Evolutionary conservation across 2,329 filamentous ascomycete species (phyloP).

Genomic region (Penicillium sp.): DNA sequence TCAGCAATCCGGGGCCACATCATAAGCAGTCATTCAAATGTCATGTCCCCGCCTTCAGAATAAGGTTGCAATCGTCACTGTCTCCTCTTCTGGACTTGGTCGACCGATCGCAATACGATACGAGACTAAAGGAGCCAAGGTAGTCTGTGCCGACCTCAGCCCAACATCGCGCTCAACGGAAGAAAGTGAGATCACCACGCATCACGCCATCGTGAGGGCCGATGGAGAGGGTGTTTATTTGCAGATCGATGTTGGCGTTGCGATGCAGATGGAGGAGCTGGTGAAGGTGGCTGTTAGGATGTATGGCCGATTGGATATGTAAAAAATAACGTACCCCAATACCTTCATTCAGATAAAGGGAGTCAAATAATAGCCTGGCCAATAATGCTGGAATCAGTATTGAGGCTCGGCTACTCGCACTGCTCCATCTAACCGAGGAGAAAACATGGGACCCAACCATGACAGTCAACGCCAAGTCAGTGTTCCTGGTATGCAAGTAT

Average conservation of each 20-base stretch:
- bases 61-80: slow-evolving; percentile 48
- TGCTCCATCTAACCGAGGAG: slow-evolving; percentile 50
- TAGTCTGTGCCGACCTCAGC: slow-evolving; percentile 47
- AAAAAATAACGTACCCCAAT: slow-evolving; percentile 9
- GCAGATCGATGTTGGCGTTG: slow-evolving; percentile 45
- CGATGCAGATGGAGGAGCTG: slow-evolving; percentile 37
- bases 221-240: slow-evolving; percentile 46
- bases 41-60: slow-evolving; percentile 23
- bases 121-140: slow-evolving; percentile 41
- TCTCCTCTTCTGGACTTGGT: slow-evolving; percentile 50
- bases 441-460: slow-evolving; percentile 46
- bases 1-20: too few relatives aligned
- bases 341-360: too few relatives aligned
- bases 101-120: slow-evolving; percentile 49
- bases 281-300: slow-evolving; percentile 36
- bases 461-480: slow-evolving; percentile 41
- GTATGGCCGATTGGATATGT: slow-evolving; percentile 49
- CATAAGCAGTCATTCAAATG: too few relatives aligned
- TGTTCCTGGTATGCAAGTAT: slow-evolving; percentile 46
- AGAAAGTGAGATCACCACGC: slow-evolving; percentile 33
- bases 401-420: slow-evolving; percentile 32
- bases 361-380: neutral
- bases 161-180: slow-evolving; percentile 16
- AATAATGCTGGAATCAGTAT: slow-evolving; percentile 51
- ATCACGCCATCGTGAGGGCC: slow-evolving; percentile 39